Conservation (phyloP, 306 rosid species). For the Sesbania bispinosa region DNA sequence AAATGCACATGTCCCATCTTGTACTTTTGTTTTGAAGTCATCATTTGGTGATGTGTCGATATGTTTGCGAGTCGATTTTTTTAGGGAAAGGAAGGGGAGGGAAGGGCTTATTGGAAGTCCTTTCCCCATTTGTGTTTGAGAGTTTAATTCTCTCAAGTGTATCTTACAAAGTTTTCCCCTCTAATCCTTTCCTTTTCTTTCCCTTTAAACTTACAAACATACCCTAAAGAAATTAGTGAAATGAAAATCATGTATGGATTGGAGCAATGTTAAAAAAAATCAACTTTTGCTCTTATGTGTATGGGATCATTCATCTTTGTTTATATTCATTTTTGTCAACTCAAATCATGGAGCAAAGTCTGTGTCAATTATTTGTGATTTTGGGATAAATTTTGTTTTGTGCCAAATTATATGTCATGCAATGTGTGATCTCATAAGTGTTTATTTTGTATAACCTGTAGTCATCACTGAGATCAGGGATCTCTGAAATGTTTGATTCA, state of each 20-base stretch:
- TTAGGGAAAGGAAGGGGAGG: no score
- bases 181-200: no score
- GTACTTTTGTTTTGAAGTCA: not conserved
- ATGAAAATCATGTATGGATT: not conserved
- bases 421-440: not conserved
- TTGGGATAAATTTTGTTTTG: not conserved
- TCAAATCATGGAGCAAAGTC: not conserved
- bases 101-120: no score
- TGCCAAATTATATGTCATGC: conserved; percentile 18
- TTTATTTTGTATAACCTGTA: conserved; percentile 48
- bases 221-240: not conserved
- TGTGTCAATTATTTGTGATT: not conserved
- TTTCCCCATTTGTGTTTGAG: no score
- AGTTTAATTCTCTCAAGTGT: no score
- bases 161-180: no score
- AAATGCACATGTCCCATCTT: not conserved
- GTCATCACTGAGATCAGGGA: conserved; percentile 69
- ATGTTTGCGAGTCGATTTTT: no score
- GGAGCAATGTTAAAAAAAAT: not conserved
- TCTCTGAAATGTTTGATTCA: conserved; percentile 54
- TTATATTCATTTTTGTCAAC: not conserved
- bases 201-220: no score
- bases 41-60: not conserved
- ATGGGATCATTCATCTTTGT: not conserved
- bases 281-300: not conserved